Evolutionary conservation across 2,329 filamentous ascomycete genomes (phyloP), one percentile per base, ranked within the genome.

Genomic region (Myriosclerotinia duriaeana): DNA sequence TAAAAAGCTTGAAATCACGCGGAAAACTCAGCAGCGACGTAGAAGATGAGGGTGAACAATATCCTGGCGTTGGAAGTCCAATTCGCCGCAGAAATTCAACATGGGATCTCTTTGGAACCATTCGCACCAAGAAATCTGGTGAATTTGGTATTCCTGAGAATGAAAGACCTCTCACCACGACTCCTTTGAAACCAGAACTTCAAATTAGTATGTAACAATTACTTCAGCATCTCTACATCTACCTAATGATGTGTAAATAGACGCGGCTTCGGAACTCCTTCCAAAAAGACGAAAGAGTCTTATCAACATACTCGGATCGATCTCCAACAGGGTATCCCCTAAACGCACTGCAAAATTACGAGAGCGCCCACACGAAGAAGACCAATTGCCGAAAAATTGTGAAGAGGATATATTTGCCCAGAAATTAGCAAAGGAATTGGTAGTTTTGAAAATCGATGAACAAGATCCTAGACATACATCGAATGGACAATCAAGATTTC

Each of bases 281-380:
- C 62, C 63, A 12, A 68, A 48, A 44, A 66, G 72, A 65, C 67
- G 73, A 30, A 73, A 69, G 59, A 75, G 73, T 68, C 65, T 74
- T 20, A 63, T 69, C 12, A 68, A 74, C 63, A 68, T 74, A 6
- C 53, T 73, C 5, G 72, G 67, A 12, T 70, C 70, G 36, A 66
- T 74, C 38, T 68, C 65, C 5, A 70, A 68, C 50, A 72, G 65
- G 50, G 59, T 66, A 26, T 58, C 68, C 12, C 55, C 68, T 50
- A 70, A 54, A 42, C 64, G 61, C 30, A 20, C 34, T 50, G 30
- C 63, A 36, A 50, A 20, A 4, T 61, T 34, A 30, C 59, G n/a
- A 52, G 22, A 63, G 26, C 30, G 65, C n/a, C 38, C 42, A 42
- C 30, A 42, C 17, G 36, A 48, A 5, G 50, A 55, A 46, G 46